phyloP scores from a whole-genome alignment of 345 rosid species.

The Theobroma cacao region DNA sequence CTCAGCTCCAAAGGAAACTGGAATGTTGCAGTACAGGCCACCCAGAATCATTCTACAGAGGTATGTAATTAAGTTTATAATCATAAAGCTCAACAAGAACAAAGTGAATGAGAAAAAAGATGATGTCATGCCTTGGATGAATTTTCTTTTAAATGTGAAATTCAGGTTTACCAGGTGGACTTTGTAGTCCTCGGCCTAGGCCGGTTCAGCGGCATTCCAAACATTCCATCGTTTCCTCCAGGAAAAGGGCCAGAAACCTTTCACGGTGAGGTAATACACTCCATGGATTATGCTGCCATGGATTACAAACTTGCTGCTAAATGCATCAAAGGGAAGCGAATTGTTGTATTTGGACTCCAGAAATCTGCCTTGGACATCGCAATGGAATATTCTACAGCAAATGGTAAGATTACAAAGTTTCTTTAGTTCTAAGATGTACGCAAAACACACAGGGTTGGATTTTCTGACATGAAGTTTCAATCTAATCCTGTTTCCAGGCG shows the following conservation, averaged over 20 bases:
- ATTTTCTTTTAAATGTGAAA: not conserved
- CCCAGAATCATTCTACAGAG: not conserved
- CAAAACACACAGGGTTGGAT: not conserved
- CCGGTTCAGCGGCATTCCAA: conserved; percentile 33
- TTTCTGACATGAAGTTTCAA: conserved; percentile 14
- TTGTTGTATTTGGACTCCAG: not conserved
- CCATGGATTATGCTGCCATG: not conserved
- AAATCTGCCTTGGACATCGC: conserved; percentile 6
- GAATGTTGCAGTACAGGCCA: conserved; percentile 12
- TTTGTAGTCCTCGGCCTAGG: conserved; percentile 42
- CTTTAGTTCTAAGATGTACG: not conserved
- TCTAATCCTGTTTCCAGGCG: too few relatives aligned
- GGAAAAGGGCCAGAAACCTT: too few relatives aligned
- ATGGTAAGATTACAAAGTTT: not conserved
- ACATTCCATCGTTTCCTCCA: too few relatives aligned
- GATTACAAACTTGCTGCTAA: not conserved
- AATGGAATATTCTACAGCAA: not conserved
- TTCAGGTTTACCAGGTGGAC: conserved; percentile 35
- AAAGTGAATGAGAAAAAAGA: too few relatives aligned
- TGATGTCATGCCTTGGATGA: not conserved
- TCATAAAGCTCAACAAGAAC: too few relatives aligned
- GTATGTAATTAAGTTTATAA: not conserved
- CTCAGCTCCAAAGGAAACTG: conserved; percentile 21
- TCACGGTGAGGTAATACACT: too few relatives aligned
- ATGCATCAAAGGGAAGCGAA: not conserved